Percentiles rank a stretch among this genome's conserved stretches.
Evolutionary conservation across 192 early-diverging fungal species (phyloP).

Genomic region (Gamsiella multidivaricata): DNA sequence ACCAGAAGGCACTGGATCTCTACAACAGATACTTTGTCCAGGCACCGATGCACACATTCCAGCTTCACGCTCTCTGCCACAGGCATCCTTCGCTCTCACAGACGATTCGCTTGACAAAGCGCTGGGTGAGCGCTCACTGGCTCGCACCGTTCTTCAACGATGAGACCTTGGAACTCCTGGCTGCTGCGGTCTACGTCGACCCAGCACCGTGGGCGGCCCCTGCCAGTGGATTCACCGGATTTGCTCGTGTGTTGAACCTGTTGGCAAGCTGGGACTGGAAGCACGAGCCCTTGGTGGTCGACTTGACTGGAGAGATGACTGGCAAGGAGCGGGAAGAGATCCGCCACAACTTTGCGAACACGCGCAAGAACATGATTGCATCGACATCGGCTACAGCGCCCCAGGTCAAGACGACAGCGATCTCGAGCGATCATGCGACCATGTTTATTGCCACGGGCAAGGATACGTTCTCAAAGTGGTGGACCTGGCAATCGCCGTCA

Average conservation of each 20-base stretch:
- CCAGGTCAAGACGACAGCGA: constrained; percentile 30
- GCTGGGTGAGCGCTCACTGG: constrained; percentile 90
- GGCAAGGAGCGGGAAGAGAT: constrained; percentile 56
- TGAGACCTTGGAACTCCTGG: constrained; percentile 84
- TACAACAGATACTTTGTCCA: constrained; percentile 61
- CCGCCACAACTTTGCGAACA: constrained; percentile 67
- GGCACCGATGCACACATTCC: constrained; percentile 66
- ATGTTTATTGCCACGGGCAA: constrained; percentile 77
- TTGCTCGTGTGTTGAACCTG: constrained; percentile 79
- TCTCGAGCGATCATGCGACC: constrained; percentile 54
- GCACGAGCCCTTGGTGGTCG: constrained; percentile 81
- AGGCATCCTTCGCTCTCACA: constrained; percentile 78
- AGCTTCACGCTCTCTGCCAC: constrained; percentile 81
- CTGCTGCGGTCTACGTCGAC: constrained; percentile 76
- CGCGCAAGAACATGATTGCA: constrained; percentile 54
- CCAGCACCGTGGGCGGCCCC: constrained; percentile 70
- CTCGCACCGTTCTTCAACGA: constrained; percentile 76
- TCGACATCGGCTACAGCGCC: constrained; percentile 10
- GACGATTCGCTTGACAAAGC: constrained; percentile 88
- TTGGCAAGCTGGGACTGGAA: constrained; percentile 82
- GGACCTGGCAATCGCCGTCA: constrained; percentile 67
- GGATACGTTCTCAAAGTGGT: constrained; percentile 69
- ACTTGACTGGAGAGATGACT: constrained; percentile 74
- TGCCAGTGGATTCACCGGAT: constrained; percentile 75
- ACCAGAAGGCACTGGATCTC: constrained; percentile 61